These are phyloP conservation scores for Botrytis elliptica DNA, from an alignment of 2,329 filamentous ascomycete species.

Conservation along the genomic window DNA sequence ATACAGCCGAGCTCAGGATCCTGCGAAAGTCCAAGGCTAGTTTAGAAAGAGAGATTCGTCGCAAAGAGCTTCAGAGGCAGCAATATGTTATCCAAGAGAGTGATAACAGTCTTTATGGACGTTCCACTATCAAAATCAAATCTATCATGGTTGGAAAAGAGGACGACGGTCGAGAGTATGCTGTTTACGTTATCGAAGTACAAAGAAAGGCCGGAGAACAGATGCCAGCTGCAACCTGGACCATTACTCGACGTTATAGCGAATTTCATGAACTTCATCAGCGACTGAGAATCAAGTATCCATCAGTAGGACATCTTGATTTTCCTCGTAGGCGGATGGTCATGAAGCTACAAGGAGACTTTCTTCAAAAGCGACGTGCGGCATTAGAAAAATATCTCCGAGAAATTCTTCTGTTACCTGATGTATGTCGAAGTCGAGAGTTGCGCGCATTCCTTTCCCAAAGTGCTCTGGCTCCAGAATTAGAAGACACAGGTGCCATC, in stretches of 20 bases:
- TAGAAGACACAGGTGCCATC: conserved; percentile 51
- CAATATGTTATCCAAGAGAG: conserved; percentile 98
- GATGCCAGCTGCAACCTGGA: conserved; percentile 95
- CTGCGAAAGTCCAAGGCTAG: conserved; percentile 92
- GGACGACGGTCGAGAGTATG: conserved; percentile 89
- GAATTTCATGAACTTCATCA: conserved; percentile 97
- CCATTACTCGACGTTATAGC: conserved; percentile 88
- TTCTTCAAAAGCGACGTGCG: conserved; percentile 81
- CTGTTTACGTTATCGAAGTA: conserved; percentile 90
- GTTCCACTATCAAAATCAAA: conserved; percentile 85
- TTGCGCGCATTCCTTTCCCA: conserved; percentile 90
- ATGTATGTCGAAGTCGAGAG: conserved; percentile 91
- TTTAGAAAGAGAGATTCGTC: conserved; percentile 83
- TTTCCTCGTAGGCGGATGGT: conserved; percentile 91
- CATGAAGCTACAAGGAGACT: conserved; percentile 95
- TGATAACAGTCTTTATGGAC: conserved; percentile 93
- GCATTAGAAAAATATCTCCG: conserved; percentile 84
- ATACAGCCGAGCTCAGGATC: conserved; percentile 88
- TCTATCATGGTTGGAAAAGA: conserved; percentile 90
- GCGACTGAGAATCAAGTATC: conserved; percentile 77
- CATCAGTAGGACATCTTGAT: conserved; percentile 83
- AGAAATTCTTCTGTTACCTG: conserved; percentile 79
- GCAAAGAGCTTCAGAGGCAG: conserved; percentile 92
- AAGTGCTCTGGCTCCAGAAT: conserved; percentile 68
- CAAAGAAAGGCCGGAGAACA: conserved; percentile 87